phyloP scores from a whole-genome alignment of 148 eudicot genomes.

The Silene conica region DNA sequence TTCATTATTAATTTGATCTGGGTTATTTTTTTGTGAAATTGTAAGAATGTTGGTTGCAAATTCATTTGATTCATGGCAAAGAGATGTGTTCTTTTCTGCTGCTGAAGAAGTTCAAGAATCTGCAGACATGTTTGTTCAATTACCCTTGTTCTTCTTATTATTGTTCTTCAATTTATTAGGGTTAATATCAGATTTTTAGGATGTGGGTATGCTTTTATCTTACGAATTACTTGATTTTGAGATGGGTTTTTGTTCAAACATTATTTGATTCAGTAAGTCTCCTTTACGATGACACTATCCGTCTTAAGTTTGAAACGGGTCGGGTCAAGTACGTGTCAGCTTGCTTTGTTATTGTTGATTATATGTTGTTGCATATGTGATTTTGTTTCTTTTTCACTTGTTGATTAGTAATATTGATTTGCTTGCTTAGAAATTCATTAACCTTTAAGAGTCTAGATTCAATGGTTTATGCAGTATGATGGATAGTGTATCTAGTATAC shows the following conservation, averaged over 20 bases:
- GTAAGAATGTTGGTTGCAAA: conserved; percentile 82
- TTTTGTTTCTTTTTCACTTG: neutral
- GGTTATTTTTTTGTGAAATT: conserved; percentile 6
- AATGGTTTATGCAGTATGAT: too few relatives aligned
- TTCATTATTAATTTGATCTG: neutral
- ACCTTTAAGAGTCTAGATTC: too few relatives aligned
- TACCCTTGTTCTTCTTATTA: neutral
- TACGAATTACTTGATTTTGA: neutral
- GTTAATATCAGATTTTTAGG: neutral
- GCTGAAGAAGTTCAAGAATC: conserved; percentile 95
- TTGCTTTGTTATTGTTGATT: neutral
- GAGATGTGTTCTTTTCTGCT: conserved; percentile 76
- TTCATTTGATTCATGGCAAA: conserved; percentile 93
- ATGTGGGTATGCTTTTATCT: conserved; percentile 1
- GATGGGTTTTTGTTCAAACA: neutral
- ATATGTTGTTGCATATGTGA: neutral
- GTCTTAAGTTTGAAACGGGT: too few relatives aligned
- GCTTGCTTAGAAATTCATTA: neutral
- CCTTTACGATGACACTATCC: too few relatives aligned
- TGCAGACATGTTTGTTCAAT: conserved; percentile 69
- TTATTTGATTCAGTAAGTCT: too few relatives aligned
- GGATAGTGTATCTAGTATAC: too few relatives aligned
- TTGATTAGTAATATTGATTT: neutral
- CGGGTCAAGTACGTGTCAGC: too few relatives aligned
- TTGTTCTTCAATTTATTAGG: neutral